Base-by-base conservation (phyloP, 2,329 filamentous ascomycete genomes). In the Aspergillus transmontanensis region DNA sequence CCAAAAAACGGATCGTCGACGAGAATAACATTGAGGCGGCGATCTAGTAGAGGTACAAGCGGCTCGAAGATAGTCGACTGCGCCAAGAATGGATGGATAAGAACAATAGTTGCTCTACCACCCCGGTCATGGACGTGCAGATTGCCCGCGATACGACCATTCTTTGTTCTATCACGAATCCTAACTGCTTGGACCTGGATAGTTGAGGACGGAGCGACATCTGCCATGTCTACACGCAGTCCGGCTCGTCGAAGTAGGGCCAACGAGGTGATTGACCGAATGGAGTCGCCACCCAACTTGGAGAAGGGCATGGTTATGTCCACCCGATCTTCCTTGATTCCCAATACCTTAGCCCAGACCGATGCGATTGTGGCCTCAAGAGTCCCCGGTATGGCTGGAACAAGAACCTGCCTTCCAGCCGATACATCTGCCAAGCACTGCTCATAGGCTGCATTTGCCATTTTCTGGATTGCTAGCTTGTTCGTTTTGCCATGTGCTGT, bases 1-100 rank as follows among this genome's bases (percentile, higher is more conserved):
- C 60, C 60, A 30, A 62, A 48, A 23, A 62, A 62, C 26, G 60
- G 60, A 28, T 62, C 60, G 41, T 62, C 56, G 4, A 62, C 48
- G 6, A 62, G 56, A 30, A 62, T 58, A 7, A 62, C 45, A 41
- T 58, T 45, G 30, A 62, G 56, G 21, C 39, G 21, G 14, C 30
- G 36, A 53, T 62, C 60, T 3, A 62, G 19, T 9, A 59, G 48
- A 19, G 60, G 56, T 16, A 62, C 26, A 16, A 62, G 56, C 16
- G 60, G 46, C 48, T 62, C 56, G 36, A 62, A 53, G 2, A 48
- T 41, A 3, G 12, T 62, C 10, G 39, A 48, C 23, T 58, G 56
- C 21, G 56, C 56, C 12, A 62, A 32, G 56, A 62, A 62, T 3
- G 60, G 60, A 50, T 62, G 60, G 28, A 62, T 46, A 7, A 62